These are phyloP conservation scores for Lachnellula occidentalis DNA, from an alignment of 2,329 filamentous ascomycete genomes.

Conservation along the genomic window DNA sequence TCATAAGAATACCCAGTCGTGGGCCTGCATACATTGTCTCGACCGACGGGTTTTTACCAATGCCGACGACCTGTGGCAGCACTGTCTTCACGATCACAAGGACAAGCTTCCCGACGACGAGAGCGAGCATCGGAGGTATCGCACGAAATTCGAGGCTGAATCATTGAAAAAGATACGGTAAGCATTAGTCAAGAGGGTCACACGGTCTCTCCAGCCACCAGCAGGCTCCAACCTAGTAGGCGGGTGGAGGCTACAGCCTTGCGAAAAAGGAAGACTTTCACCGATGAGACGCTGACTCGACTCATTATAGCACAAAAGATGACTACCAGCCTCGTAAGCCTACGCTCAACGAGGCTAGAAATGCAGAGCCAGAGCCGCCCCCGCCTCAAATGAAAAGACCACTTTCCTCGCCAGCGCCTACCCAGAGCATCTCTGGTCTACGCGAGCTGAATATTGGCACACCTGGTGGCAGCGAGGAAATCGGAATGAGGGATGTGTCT, in stretches of 20 bases:
- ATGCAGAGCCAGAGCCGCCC: conserved; percentile 9
- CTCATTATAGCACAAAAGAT: conserved; percentile 15
- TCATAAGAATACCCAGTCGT: conserved; percentile 16
- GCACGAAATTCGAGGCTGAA: conserved; percentile 10
- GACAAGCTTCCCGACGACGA: conserved; percentile 14
- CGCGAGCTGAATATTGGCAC: conserved; percentile 18
- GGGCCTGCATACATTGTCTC: conserved; percentile 17
- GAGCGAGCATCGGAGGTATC: conserved; percentile 6
- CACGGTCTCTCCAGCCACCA: neutral
- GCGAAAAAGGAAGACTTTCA: neutral
- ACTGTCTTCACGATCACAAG: conserved; percentile 14
- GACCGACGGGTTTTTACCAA: conserved; percentile 14
- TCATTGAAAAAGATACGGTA: conserved; percentile 9
- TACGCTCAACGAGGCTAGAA: conserved; percentile 10
- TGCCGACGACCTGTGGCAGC: conserved; percentile 16
- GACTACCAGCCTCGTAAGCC: conserved; percentile 11
- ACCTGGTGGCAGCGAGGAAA: conserved; percentile 14
- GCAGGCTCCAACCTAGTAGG: neutral
- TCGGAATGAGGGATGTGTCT: conserved; percentile 16
- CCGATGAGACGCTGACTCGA: neutral
- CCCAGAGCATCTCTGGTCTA: conserved; percentile 15
- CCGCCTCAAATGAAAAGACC: conserved; percentile 13
- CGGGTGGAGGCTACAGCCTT: neutral
- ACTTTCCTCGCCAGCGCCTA: conserved; percentile 1
- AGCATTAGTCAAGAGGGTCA: neutral